Conservation (phyloP, 805 yeast species). For the Soucietia sequanensis region DNA sequence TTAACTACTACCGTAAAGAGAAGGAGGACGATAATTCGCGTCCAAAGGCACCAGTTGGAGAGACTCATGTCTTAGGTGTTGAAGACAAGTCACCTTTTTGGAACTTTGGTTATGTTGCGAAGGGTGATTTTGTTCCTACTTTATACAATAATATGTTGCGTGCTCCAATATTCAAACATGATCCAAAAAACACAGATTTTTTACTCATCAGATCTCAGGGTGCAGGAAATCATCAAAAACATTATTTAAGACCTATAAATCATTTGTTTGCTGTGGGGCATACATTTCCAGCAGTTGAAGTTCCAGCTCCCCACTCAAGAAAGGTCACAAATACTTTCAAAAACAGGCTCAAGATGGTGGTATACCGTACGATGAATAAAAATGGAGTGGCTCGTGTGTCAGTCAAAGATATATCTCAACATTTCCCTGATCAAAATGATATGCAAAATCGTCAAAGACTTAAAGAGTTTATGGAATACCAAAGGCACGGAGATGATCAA, state of each 20-base stretch:
- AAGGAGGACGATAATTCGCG: constrained; percentile 77
- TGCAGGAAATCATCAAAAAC: constrained; percentile 68
- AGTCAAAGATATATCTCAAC: constrained; percentile 84
- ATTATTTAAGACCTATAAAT: constrained; percentile 65
- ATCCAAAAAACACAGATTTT: constrained; percentile 75
- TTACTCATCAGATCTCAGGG: constrained; percentile 78
- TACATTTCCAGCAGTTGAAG: constrained; percentile 86
- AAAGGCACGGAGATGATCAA: constrained; percentile 89
- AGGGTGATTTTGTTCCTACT: constrained; percentile 92
- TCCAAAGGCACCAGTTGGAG: constrained; percentile 88
- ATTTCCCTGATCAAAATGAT: constrained; percentile 96
- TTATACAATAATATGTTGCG: constrained; percentile 86
- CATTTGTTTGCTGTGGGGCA: constrained; percentile 88
- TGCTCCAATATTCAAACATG: constrained; percentile 92
- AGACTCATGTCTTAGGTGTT: constrained; percentile 92
- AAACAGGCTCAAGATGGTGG: constrained; percentile 90
- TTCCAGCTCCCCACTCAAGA: constrained; percentile 97
- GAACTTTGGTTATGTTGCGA: constrained; percentile 96
- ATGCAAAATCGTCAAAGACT: constrained; percentile 95
- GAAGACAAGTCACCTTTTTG: constrained; percentile 97
- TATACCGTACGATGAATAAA: constrained; percentile 78
- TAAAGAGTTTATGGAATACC: constrained; percentile 97
- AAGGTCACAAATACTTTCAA: constrained; percentile 92
- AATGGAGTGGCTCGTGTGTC: constrained; percentile 70
- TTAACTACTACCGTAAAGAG: constrained; percentile 88